A percentile compares a stretch with the other conserved stretches of the same genome.
phyloP scores from a whole-genome alignment of 2,329 filamentous ascomycete genomes.

The Boeremia lycopersici region DNA sequence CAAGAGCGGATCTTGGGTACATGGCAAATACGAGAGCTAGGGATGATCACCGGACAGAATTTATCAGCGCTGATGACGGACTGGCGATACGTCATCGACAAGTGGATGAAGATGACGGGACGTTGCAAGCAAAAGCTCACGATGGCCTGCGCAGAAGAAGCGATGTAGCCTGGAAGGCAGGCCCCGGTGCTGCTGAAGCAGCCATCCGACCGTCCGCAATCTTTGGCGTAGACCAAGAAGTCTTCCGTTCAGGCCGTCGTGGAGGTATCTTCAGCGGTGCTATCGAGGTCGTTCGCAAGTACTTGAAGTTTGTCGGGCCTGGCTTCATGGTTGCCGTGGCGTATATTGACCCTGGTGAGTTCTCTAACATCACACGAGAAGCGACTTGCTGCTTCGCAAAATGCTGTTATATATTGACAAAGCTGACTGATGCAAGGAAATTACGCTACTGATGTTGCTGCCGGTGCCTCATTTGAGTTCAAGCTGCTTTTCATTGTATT shows the following conservation, averaged over 20 bases:
- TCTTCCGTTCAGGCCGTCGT: background rate
- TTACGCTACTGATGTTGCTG: slow-evolving; percentile 72
- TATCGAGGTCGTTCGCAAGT: slow-evolving; percentile 47
- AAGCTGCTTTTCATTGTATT: slow-evolving; percentile 71
- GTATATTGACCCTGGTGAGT: slow-evolving; percentile 53
- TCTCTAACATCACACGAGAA: background rate
- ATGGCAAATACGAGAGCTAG: slow-evolving; percentile 64
- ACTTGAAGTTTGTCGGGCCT: slow-evolving; percentile 66
- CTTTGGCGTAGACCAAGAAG: slow-evolving; percentile 9
- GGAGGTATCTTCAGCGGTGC: slow-evolving; percentile 4
- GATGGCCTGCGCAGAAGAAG: background rate
- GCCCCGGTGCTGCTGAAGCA: background rate
- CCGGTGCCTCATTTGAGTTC: slow-evolving; percentile 70
- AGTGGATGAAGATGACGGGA: background rate
- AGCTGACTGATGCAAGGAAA: slow-evolving; percentile 55
- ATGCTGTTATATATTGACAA: background rate
- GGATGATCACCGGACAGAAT: slow-evolving; percentile 47
- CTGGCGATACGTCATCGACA: background rate
- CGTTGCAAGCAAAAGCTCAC: background rate
- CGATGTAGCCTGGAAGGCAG: background rate
- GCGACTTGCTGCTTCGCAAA: too few species aligned
- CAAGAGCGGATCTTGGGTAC: slow-evolving; percentile 65
- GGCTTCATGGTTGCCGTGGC: slow-evolving; percentile 66
- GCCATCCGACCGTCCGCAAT: background rate
- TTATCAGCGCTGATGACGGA: slow-evolving; percentile 7